phyloP scores from a whole-genome alignment of 78 protist species.

The Bodo saltans region DNA sequence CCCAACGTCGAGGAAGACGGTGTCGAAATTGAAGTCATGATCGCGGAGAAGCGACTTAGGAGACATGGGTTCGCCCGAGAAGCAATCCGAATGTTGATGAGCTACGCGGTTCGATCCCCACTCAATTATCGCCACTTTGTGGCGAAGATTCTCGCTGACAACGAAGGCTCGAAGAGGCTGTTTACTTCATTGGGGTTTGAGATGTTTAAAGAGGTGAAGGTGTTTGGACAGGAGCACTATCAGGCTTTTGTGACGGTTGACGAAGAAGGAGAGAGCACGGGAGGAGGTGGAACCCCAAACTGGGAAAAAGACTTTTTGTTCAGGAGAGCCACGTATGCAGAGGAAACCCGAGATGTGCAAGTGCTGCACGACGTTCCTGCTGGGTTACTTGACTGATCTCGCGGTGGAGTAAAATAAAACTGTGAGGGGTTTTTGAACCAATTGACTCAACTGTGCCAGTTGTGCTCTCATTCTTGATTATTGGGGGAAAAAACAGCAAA shows the following conservation, averaged over 20 bases:
- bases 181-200: constrained; percentile 11
- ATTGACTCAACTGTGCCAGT: neutral
- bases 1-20: constrained; percentile 57
- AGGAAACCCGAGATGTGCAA: neutral
- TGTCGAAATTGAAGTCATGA: constrained; percentile 56
- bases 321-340: neutral
- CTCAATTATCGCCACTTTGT: no score
- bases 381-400: no score
- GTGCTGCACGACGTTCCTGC: neutral
- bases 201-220: neutral
- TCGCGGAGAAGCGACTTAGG: constrained; percentile 60
- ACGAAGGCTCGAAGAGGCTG: neutral
- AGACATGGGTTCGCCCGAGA: constrained; percentile 60
- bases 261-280: neutral
- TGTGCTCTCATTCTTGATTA: neutral
- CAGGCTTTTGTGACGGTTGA: no score
- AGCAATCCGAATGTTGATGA: constrained; percentile 50
- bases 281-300: neutral
- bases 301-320: neutral
- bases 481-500: neutral
- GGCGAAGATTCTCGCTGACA: constrained; percentile 24
- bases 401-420: neutral
- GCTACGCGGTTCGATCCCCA: no score
- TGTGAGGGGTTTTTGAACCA: neutral
- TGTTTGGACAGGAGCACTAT: constrained; percentile 23